phyloP scores from a whole-genome alignment of 1,284 basidiomycete species.

The Ganoderma sp. region DNA sequence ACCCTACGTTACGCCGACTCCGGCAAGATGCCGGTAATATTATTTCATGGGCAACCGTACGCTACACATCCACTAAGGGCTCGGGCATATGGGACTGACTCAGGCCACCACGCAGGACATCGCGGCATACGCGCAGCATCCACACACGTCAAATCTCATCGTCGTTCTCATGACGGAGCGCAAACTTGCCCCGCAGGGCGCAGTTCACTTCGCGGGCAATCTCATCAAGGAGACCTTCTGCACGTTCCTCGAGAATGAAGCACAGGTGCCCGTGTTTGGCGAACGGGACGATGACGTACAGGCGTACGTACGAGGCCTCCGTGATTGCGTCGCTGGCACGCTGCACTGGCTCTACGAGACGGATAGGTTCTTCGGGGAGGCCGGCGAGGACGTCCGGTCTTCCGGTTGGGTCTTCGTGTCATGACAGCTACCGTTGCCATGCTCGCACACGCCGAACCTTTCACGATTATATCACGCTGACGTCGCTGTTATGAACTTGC shows the following conservation, averaged over 20 bases:
- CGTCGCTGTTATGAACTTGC: conserved; percentile 2
- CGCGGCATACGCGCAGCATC: conserved; percentile 53
- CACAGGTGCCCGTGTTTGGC: conserved; percentile 30
- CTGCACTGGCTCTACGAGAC: conserved; percentile 68
- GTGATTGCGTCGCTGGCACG: conserved; percentile 57
- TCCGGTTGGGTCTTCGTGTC: conserved; percentile 68
- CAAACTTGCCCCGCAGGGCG: conserved; percentile 51
- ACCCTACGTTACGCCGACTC: conserved; percentile 43
- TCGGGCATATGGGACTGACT: not conserved
- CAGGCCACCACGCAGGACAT: conserved; percentile 49
- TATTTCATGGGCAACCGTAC: conserved; percentile 55
- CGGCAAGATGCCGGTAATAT: conserved; percentile 51
- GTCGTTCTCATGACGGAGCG: conserved; percentile 49
- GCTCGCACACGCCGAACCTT: not conserved
- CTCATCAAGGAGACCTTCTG: conserved; percentile 49
- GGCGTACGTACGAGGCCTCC: conserved; percentile 53
- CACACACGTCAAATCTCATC: conserved; percentile 51
- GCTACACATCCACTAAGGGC: conserved; percentile 13
- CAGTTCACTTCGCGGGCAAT: conserved; percentile 51
- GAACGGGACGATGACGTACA: conserved; percentile 41
- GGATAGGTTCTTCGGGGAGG: conserved; percentile 59
- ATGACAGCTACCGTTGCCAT: conserved; percentile 15
- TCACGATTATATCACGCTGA: conserved; percentile 6
- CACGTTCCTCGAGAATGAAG: conserved; percentile 45
- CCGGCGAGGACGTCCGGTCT: conserved; percentile 59